Evolutionary conservation across 768 basidiomycete genomes (phyloP).

Genomic region (Hygrocybe coccinea): DNA sequence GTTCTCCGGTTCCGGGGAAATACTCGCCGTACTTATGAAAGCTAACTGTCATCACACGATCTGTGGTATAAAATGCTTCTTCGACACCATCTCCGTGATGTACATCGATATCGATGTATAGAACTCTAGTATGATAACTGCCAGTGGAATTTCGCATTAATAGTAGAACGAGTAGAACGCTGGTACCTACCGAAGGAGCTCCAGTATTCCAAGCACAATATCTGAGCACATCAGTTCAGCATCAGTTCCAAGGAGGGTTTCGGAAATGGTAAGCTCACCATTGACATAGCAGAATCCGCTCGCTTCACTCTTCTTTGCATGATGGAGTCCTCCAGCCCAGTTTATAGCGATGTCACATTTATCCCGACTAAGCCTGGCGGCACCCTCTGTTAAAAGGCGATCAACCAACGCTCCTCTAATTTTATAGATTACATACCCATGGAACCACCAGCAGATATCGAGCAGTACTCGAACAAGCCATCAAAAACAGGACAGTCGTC

Average conservation of each 20-base stretch:
- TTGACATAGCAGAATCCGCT: slow-evolving; percentile 99
- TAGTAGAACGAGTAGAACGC: not conserved
- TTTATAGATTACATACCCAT: slow-evolving; percentile 54
- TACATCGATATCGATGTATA: slow-evolving; percentile 97
- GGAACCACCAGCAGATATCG: slow-evolving; percentile 93
- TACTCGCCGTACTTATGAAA: slow-evolving; percentile 98
- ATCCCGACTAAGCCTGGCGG: slow-evolving; percentile 70
- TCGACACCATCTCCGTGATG: slow-evolving; percentile 99
- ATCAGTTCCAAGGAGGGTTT: not conserved
- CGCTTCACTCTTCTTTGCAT: slow-evolving; percentile 98
- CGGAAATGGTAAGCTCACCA: slow-evolving; percentile 10
- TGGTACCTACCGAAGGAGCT: slow-evolving; percentile 42
- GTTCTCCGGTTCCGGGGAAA: slow-evolving; percentile 74
- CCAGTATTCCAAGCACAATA: slow-evolving; percentile 91
- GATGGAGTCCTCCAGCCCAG: slow-evolving; percentile 98
- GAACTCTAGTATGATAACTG: slow-evolving; percentile 75
- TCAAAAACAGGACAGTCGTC: slow-evolving; percentile 98
- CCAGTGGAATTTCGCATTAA: slow-evolving; percentile 26
- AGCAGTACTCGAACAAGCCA: slow-evolving; percentile 94
- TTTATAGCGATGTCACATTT: slow-evolving; percentile 94
- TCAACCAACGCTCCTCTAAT: not conserved
- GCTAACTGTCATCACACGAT: slow-evolving; percentile 94
- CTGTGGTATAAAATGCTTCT: slow-evolving; percentile 96
- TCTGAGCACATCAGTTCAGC: slow-evolving; percentile 32
- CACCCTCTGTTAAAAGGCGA: slow-evolving; percentile 36